These are phyloP conservation scores for Cryptococcus jaspeensis DNA, from an alignment of 1,284 basidiomycete species.

Conservation along the genomic window DNA sequence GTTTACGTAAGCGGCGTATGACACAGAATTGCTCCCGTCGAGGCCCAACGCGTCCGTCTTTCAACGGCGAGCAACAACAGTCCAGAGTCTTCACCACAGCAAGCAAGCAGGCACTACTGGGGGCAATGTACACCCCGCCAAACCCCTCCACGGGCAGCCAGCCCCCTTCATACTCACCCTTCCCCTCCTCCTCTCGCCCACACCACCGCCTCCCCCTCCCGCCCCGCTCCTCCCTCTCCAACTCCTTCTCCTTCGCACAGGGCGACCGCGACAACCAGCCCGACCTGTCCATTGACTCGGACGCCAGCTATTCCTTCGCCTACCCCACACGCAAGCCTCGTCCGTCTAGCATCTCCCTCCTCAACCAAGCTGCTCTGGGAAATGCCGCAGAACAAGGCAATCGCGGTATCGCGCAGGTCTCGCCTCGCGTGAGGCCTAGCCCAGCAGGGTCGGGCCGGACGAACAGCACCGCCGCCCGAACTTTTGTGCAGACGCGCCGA, in stretches of 20 bases:
- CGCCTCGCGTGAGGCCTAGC: conserved; percentile 24
- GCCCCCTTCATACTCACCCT: conserved; percentile 8
- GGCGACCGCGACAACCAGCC: conserved; percentile 65
- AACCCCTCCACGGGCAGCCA: conserved; percentile 21
- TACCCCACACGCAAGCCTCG: conserved; percentile 61
- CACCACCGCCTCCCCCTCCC: conserved; percentile 18
- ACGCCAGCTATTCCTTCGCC: conserved; percentile 70
- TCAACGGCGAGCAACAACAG: conserved; percentile 1
- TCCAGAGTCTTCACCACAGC: background rate
- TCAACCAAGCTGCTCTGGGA: conserved; percentile 37
- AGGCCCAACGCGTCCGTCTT: background rate
- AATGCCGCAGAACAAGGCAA: conserved; percentile 31
- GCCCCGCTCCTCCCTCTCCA: conserved; percentile 55
- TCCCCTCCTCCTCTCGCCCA: conserved; percentile 11
- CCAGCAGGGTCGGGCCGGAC: conserved; percentile 3
- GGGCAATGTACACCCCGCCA: conserved; percentile 29
- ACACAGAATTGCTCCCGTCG: background rate
- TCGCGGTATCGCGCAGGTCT: conserved; percentile 31
- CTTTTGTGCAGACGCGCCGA: background rate
- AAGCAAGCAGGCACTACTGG: background rate
- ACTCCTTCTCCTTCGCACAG: conserved; percentile 77
- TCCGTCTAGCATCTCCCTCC: conserved; percentile 61
- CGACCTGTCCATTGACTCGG: conserved; percentile 55
- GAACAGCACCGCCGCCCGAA: background rate
- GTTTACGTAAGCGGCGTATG: conserved; percentile 2